Percentiles rank a stretch among this genome's conserved stretches.
phyloP scores from a whole-genome alignment of 2,329 filamentous ascomycete genomes.

The Xylariaceae sp. region DNA sequence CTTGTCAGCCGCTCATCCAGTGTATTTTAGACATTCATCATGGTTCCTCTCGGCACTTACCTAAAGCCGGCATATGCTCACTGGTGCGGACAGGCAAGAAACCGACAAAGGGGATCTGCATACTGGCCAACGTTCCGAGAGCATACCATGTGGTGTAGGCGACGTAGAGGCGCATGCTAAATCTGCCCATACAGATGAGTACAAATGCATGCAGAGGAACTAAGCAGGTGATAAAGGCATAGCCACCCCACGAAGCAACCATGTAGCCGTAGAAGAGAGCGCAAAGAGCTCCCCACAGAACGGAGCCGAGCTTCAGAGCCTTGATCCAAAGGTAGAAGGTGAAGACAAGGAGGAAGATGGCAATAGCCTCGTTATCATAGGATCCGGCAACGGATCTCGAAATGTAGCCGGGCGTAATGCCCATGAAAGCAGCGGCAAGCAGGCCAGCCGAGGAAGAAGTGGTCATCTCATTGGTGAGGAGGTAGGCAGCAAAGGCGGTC shows the following conservation, averaged over 20 bases:
- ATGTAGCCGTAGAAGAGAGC: conserved; percentile 99
- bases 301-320: conserved; percentile 91
- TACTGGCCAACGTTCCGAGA: conserved; percentile 90
- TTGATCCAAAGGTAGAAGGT: conserved; percentile 99
- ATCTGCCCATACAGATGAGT: conserved; percentile 92
- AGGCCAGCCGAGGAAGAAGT: conserved; percentile 92
- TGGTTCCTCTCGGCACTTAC: conserved; percentile 48
- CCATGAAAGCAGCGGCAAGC: conserved; percentile 93
- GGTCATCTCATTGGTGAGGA: conserved; percentile 96
- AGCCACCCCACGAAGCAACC: conserved; percentile 99
- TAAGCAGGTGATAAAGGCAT: conserved; percentile 98
- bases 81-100: conserved; percentile 95
- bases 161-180: conserved; percentile 90
- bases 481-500: conserved; percentile 88
- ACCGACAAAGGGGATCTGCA: conserved; percentile 99
- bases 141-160: conserved; percentile 98
- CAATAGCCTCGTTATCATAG: conserved; percentile 99
- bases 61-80: conserved; percentile 96
- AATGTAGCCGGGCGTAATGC: conserved; percentile 95
- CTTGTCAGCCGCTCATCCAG: conserved; percentile 7
- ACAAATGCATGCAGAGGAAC: conserved; percentile 92
- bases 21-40: background rate
- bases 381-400: conserved; percentile 95
- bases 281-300: conserved; percentile 92
- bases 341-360: conserved; percentile 96